Conservation (phyloP, 805 yeast genomes). For the Yamadazyma endophytica region DNA sequence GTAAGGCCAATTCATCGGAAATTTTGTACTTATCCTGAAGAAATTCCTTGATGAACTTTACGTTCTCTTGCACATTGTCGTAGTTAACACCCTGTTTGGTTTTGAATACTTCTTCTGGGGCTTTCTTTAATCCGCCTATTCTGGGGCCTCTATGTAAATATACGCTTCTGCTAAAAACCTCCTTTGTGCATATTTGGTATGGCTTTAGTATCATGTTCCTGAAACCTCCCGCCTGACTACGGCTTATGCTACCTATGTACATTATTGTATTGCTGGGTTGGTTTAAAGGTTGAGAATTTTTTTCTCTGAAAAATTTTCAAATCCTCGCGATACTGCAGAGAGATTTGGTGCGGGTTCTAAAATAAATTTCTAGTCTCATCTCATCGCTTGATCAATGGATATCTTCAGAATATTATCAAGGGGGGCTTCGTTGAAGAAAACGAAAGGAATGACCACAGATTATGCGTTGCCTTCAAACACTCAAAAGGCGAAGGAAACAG, state of each 20-base stretch:
- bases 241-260: too few relatives aligned
- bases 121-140: conserved; percentile 68
- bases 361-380: not conserved
- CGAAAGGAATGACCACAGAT: conserved; percentile 42
- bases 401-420: conserved; percentile 79
- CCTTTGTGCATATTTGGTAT: too few relatives aligned
- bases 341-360: too few relatives aligned
- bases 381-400: conserved; percentile 63
- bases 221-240: too few relatives aligned
- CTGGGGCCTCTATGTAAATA: conserved; percentile 49
- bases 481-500: conserved; percentile 20
- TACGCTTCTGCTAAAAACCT: conserved; percentile 18
- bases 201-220: too few relatives aligned
- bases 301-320: not conserved
- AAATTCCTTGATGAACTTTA: conserved; percentile 46
- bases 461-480: conserved; percentile 26
- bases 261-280: too few relatives aligned
- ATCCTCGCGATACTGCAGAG: not conserved
- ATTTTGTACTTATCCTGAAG: conserved; percentile 47
- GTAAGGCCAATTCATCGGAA: conserved; percentile 62
- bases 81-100: conserved; percentile 41
- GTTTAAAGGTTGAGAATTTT: too few relatives aligned
- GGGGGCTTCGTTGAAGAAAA: conserved; percentile 75
- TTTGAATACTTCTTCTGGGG: conserved; percentile 51
- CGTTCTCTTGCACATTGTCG: conserved; percentile 46